phyloP scores from a whole-genome alignment of 176 grass and related monocot genomes.

The Rhynchospora breviuscula region DNA sequence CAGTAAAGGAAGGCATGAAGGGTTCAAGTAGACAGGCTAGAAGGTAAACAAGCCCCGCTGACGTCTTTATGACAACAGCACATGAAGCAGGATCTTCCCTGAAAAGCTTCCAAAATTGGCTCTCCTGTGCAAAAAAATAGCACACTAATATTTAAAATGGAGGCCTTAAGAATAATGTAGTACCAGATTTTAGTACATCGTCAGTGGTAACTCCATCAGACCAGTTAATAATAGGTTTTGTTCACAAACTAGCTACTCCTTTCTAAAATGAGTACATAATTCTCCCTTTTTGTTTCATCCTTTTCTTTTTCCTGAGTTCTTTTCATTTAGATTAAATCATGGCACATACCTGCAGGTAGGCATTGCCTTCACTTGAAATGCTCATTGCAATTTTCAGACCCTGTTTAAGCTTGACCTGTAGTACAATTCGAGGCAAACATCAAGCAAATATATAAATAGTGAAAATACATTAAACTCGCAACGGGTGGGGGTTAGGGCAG shows the following conservation, averaged over 20 bases:
- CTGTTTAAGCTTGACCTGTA: slow-evolving; percentile 90
- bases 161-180: background rate
- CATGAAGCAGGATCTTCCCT: slow-evolving; percentile 57
- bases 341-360: slow-evolving; percentile 62
- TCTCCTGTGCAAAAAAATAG: slow-evolving; percentile 38
- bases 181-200: background rate
- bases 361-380: slow-evolving; percentile 90
- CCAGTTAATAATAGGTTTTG: background rate
- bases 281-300: background rate
- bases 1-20: slow-evolving; percentile 75
- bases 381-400: slow-evolving; percentile 80
- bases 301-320: background rate
- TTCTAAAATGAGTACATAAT: background rate
- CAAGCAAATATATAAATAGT: slow-evolving; percentile 8
- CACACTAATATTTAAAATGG: background rate
- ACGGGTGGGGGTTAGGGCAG: slow-evolving; percentile 1
- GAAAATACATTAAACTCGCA: background rate
- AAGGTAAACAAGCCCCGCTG: slow-evolving; percentile 87
- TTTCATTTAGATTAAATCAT: background rate
- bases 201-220: background rate
- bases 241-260: background rate
- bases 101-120: slow-evolving; percentile 78
- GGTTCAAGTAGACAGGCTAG: slow-evolving; percentile 78
- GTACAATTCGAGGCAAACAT: slow-evolving; percentile 1
- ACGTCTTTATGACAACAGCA: slow-evolving; percentile 83